Evolutionary conservation across 2,329 filamentous ascomycete genomes (phyloP).

Genomic region (Ophiobolus disseminans): DNA sequence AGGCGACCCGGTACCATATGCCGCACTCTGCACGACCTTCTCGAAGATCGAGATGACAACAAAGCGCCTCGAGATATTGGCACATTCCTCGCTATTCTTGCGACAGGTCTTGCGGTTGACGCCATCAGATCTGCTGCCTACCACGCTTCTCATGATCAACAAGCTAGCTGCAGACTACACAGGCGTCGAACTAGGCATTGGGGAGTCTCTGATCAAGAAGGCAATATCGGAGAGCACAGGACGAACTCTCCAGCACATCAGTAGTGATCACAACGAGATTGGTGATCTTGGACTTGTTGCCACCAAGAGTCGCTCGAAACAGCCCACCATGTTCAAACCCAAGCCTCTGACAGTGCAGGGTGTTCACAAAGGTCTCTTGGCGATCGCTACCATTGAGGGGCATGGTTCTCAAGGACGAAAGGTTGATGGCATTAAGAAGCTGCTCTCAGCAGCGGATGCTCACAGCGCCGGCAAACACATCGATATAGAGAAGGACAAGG

Average conservation of each 20-base stretch:
- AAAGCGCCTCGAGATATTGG: constrained; percentile 85
- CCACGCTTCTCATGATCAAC: constrained; percentile 94
- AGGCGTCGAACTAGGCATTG: constrained; percentile 96
- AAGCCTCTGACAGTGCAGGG: constrained; percentile 86
- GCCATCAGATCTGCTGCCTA: constrained; percentile 84
- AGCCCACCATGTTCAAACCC: constrained; percentile 98
- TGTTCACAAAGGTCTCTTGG: constrained; percentile 86
- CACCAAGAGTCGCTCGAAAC: constrained; percentile 92
- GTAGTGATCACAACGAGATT: constrained; percentile 94
- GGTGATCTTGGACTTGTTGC: constrained; percentile 94
- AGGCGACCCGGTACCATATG: constrained; percentile 89
- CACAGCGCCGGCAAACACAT: constrained; percentile 68
- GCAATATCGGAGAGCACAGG: constrained; percentile 95
- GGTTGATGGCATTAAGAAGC: constrained; percentile 93
- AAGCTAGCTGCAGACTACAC: constrained; percentile 97
- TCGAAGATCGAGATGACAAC: constrained; percentile 94
- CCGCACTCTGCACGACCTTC: constrained; percentile 91
- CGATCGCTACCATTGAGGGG: constrained; percentile 84
- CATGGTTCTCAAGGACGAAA: constrained; percentile 89
- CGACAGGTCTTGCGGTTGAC: constrained; percentile 93
- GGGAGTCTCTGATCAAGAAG: constrained; percentile 98
- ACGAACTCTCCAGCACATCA: constrained; percentile 85
- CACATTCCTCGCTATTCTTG: constrained; percentile 88
- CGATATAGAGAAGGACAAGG: constrained; percentile 91
- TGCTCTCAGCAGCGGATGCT: constrained; percentile 88